Evolutionary conservation across 2,329 filamentous ascomycete species (phyloP).

Genomic region (Exophiala sp.): DNA sequence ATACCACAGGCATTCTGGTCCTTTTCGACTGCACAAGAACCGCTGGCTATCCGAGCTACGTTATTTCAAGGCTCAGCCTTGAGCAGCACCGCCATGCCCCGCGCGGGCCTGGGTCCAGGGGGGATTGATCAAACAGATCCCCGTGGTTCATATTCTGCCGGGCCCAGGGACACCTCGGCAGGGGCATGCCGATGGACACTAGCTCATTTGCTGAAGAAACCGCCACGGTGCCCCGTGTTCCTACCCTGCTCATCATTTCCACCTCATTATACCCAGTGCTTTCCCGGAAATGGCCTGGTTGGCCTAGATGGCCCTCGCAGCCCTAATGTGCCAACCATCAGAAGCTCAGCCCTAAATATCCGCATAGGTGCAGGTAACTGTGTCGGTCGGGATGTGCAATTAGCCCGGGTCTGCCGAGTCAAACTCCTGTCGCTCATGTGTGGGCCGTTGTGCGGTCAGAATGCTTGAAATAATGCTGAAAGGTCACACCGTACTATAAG

Average conservation of each 20-base stretch:
- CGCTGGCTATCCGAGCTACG: background rate
- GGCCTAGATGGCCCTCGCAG: background rate
- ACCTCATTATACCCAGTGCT: too few relatives aligned
- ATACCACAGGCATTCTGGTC: background rate
- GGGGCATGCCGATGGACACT: background rate
- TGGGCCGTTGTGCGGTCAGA: background rate
- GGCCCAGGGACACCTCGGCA: background rate
- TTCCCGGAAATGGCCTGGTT: background rate
- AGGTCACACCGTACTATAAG: background rate
- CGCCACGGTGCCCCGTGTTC: background rate
- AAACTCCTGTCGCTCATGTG: background rate
- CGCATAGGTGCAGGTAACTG: background rate
- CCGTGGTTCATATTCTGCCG: background rate
- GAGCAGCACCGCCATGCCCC: background rate
- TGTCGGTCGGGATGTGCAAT: background rate
- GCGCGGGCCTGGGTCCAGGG: background rate
- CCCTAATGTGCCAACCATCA: background rate
- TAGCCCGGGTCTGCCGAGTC: background rate
- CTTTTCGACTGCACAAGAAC: background rate
- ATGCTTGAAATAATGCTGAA: background rate
- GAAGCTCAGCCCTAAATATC: background rate
- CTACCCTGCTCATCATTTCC: background rate
- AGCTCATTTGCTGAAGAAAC: background rate
- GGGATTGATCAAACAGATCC: background rate
- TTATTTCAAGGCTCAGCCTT: background rate